Evolutionary conservation across 2,329 filamentous ascomycete species (phyloP).

Genomic region (Boeremia lycopersici): DNA sequence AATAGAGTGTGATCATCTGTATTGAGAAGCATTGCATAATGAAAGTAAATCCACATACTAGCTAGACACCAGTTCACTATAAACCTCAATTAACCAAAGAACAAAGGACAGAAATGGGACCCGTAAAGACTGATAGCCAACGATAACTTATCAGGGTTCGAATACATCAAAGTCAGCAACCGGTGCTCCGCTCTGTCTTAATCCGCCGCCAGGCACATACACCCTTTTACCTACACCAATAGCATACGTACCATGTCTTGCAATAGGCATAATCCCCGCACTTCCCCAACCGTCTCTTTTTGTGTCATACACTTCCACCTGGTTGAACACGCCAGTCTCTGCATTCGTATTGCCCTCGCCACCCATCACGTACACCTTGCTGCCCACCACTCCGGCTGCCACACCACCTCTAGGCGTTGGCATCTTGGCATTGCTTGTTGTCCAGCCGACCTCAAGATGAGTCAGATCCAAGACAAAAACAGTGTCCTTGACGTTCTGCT

Average conservation of each 20-base stretch:
- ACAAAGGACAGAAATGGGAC: no score
- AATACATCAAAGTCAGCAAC: conserved; percentile 29
- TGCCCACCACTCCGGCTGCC: conserved; percentile 23
- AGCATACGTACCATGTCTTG: conserved; percentile 35
- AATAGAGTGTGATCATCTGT: no score
- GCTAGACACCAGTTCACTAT: no score
- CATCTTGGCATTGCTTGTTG: conserved; percentile 22
- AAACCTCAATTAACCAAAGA: no score
- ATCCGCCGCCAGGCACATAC: conserved; percentile 35
- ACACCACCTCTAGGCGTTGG: conserved; percentile 33
- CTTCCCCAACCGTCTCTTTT: conserved; percentile 24
- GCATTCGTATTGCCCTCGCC: conserved; percentile 9
- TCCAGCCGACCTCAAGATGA: conserved; percentile 29
- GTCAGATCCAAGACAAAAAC: conserved; percentile 33
- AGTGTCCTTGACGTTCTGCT: conserved; percentile 24
- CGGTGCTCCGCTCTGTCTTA: conserved; percentile 20
- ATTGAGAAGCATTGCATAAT: no score
- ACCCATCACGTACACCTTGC: conserved; percentile 35
- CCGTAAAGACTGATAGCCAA: no score
- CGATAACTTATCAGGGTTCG: background rate
- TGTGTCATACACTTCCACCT: conserved; percentile 7
- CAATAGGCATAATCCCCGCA: conserved; percentile 23
- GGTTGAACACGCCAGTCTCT: background rate
- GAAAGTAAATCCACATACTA: no score
- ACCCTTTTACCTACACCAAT: conserved; percentile 26